Base-by-base conservation (phyloP, 441 rosid species). In the Dalechampia spathulata region DNA sequence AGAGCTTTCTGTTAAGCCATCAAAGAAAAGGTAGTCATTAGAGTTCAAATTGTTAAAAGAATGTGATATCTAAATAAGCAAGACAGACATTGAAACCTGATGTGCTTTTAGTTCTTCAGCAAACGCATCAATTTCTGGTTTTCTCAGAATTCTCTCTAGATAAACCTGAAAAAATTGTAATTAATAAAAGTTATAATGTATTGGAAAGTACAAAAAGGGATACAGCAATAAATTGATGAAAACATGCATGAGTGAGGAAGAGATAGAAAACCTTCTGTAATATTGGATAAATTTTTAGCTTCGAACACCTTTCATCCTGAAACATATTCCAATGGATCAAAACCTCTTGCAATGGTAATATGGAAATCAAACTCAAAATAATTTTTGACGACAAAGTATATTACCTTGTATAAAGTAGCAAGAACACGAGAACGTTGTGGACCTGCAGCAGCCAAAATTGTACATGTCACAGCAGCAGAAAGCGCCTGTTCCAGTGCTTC, bases 401-500 rank as follows among this genome's bases (percentile, higher is more conserved):
- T 36, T 80, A 90, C 99, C 77, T 90, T 94, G 74, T 94, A 90
- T 45, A 90, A 68, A 63, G 96, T 90, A 27, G 98, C 98, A 65
- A 94, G 98, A 61, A 94, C 96, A 70, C 96, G 92, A 55, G 99
- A 94, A 27, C 98, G 90, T 61, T 86, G 99, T 75, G 99, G 99
- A 69, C 98, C 98, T 0, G 96, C 99, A 61, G 88, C 99, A 69
- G 96, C 99, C 75, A 90, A 76, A 69, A 90, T 90, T 55, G 99
- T 90, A 66, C 96, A 86, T 46, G 99, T 94, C 66, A 94, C 96
- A 72, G 98, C 96, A 80, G 96, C 96, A 27, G 96, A 74, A 32
- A 90, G 71, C 55, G 99, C 98, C 58, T 84, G 95, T 74, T 90
- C 96, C 65, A 84, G 59, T 37, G 96, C 96, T 70, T 88, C 95